Evolutionary conservation across 352 stramenopile species (phyloP), one percentile per base, ranked within the genome.

Genomic region (Phytophthora rubi): DNA sequence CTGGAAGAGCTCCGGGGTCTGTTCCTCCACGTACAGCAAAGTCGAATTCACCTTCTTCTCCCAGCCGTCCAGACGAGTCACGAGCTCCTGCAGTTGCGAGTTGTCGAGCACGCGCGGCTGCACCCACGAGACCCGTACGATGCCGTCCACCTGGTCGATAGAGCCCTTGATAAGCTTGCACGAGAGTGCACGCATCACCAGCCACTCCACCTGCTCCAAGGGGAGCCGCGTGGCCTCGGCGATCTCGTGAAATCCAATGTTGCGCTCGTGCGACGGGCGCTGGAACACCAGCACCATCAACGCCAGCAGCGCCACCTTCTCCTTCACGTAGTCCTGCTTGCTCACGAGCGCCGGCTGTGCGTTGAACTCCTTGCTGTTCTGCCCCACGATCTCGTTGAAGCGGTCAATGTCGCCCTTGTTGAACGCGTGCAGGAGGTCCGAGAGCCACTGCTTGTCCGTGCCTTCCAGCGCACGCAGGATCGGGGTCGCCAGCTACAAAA

Each of bases 241-340:
- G 64, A 99, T 98, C 60, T 99, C 96, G 9, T 74, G 65, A 79
- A 99, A 99, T 13, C 81, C 71, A 42, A 98, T 97, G 77, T 95
- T 97, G 56, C 96, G 86, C 69, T 99, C 95, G 57, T 98, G 85
- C 18, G 93, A 90, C 32, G 95, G 94, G 61, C 94, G 86, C 77
- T 99, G 89, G 83, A 99, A 99, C 28, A 99, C 87, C 69, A 99
- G 90, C 68, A 99, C 90, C 81, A 99, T 98, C 59, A 99, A 80
- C 33, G 95, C 95, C 61, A 99, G 76, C 10, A 99, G 82, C 32
- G 95, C 97, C 48, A 99, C 97, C 77, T 99, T 99, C 82, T 99
- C 97, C 76, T 99, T 98, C 53, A 99, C 88, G 61, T 98, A 97
- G 33, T 94, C 88, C n/a, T 90, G 85, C 62, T 97, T 96, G 70